Conservation (phyloP, 75 land plant species). For the Ceratopteris richardii region DNA sequence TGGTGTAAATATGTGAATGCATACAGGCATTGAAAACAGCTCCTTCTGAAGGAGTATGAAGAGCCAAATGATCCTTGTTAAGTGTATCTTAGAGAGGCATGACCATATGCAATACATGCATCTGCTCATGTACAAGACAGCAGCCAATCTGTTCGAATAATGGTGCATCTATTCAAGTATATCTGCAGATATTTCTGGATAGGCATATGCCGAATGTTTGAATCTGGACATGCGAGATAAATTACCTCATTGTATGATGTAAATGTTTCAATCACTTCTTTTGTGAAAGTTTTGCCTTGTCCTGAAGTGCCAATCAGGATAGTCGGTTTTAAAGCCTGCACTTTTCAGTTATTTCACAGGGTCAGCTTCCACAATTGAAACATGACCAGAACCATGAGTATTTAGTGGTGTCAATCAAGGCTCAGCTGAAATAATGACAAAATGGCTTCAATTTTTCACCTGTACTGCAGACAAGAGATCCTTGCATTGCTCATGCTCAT, state of each 20-base stretch:
- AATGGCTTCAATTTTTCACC: no score
- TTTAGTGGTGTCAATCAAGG: constrained; percentile 2
- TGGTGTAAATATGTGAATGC: no score
- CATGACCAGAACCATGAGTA: background rate
- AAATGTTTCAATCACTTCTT: constrained; percentile 87
- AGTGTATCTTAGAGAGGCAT: no score
- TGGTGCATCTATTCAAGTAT: no score
- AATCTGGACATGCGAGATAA: no score
- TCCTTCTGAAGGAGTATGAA: background rate
- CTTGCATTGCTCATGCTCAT: constrained; percentile 68
- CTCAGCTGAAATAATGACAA: constrained; percentile 2
- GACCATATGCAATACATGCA: no score
- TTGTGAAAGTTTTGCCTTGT: constrained; percentile 76
- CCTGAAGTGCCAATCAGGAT: constrained; percentile 85
- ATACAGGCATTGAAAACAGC: background rate
- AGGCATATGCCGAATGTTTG: no score
- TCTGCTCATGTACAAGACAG: no score
- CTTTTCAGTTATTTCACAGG: background rate
- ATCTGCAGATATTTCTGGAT: no score
- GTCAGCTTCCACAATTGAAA: background rate
- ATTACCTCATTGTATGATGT: constrained; percentile 76
- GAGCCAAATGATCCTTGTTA: background rate
- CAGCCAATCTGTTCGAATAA: no score
- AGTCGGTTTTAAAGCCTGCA: constrained; percentile 83
- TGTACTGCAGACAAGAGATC: constrained; percentile 57